A percentile compares a stretch with the other conserved stretches of the same genome.
phyloP scores from a whole-genome alignment of 2,329 filamentous ascomycete species.

The Metarhizium guizhouense region DNA sequence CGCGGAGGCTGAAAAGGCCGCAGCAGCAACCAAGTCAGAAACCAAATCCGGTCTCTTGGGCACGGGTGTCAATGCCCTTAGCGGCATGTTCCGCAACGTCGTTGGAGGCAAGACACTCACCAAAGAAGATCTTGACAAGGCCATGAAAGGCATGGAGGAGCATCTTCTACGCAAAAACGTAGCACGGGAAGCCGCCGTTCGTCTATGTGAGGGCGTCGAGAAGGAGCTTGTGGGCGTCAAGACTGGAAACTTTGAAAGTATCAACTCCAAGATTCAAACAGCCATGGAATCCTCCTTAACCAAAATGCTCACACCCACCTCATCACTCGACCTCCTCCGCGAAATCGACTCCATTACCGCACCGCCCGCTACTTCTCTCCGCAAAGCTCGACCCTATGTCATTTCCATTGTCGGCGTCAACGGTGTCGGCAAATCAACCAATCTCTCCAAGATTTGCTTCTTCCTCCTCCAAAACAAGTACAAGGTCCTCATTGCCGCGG shows the following conservation, averaged over 20 bases:
- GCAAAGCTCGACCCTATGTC: constrained; percentile 74
- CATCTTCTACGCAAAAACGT: constrained; percentile 94
- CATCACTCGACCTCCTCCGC: constrained; percentile 85
- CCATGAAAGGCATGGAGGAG: constrained; percentile 92
- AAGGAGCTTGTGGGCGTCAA: constrained; percentile 83
- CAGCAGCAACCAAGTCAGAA: constrained; percentile 35
- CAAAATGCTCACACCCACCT: constrained; percentile 93
- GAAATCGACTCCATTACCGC: constrained; percentile 76
- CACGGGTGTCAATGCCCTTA: constrained; percentile 71
- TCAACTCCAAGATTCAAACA: constrained; percentile 71
- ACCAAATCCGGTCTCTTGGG: constrained; percentile 60
- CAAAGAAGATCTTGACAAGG: constrained; percentile 80
- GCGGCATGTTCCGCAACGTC: constrained; percentile 86
- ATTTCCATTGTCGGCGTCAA: constrained; percentile 98
- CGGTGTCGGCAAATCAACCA: constrained; percentile 96
- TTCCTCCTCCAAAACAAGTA: constrained; percentile 97
- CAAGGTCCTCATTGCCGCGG: constrained; percentile 86
- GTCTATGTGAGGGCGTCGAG: constrained; percentile 85
- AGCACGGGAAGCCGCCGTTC: constrained; percentile 83
- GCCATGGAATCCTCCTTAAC: constrained; percentile 89
- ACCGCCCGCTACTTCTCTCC: constrained; percentile 53
- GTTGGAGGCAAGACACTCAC: constrained; percentile 90
- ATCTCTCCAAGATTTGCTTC: constrained; percentile 95
- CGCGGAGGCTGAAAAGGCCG: constrained; percentile 57
- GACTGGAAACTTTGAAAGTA: constrained; percentile 84